Evolutionary conservation across 768 basidiomycete genomes (phyloP).

Genomic region (Cantharellus cinnabarinus): DNA sequence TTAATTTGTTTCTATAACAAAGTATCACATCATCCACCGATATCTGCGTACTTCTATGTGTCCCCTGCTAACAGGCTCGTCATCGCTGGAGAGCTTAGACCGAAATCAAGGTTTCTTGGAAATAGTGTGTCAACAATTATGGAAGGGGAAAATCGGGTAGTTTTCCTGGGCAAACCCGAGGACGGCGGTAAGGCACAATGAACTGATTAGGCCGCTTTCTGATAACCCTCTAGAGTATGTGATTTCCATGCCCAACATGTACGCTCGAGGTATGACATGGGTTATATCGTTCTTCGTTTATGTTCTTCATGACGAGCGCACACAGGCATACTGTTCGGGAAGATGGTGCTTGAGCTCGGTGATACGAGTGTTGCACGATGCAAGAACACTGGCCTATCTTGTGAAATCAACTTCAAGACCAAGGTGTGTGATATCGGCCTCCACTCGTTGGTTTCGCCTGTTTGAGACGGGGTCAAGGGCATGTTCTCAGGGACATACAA

Average conservation of each 20-base stretch:
- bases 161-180: slow-evolving; percentile 58
- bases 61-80: slow-evolving; percentile 74
- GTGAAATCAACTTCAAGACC: slow-evolving; percentile 92
- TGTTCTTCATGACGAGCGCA: not conserved
- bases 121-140: slow-evolving; percentile 91
- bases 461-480: slow-evolving; percentile 29
- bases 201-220: not conserved
- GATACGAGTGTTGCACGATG: slow-evolving; percentile 75
- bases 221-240: slow-evolving; percentile 36
- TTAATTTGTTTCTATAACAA: slow-evolving; percentile 2
- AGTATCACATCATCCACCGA: slow-evolving; percentile 91
- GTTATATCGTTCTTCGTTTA: not conserved
- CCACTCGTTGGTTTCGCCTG: not conserved
- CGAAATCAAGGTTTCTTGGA: slow-evolving; percentile 90
- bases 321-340: slow-evolving; percentile 1
- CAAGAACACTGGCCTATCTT: slow-evolving; percentile 47
- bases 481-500: slow-evolving; percentile 98
- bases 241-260: slow-evolving; percentile 97
- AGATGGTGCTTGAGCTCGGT: slow-evolving; percentile 88
- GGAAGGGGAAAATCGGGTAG: slow-evolving; percentile 88
- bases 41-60: slow-evolving; percentile 90
- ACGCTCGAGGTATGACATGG: slow-evolving; percentile 44
- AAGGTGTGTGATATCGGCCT: slow-evolving; percentile 32
- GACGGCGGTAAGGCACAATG: slow-evolving; percentile 52
- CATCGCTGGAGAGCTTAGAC: slow-evolving; percentile 83